Base-by-base conservation (phyloP, 2,329 filamentous ascomycete genomes). In the Colletotrichum abscissum region DNA sequence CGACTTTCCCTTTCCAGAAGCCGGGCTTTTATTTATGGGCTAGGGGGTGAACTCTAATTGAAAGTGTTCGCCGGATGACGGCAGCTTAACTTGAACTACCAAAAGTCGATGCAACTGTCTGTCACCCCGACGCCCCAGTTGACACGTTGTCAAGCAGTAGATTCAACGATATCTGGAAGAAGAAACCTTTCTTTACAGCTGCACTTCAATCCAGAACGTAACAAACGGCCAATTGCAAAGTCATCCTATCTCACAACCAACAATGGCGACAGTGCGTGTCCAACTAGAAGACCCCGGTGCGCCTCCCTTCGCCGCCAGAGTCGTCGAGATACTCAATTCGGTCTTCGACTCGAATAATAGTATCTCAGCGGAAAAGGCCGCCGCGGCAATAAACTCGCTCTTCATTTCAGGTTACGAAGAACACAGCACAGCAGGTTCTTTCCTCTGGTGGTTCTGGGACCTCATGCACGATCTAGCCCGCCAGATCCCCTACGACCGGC, bases 391-490 rank as follows among this genome's bases (percentile, higher is more conserved):
- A n/a, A 14, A 57, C 16, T 30, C 54, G 4, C 55, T 57, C 16
- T 42, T 42, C 6, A 12, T 7, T 7, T 42, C 38, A 2, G 38
- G 19, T 12, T 57, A 28, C 16, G 22, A 28, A 1, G 24, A 28
- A 3, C 12, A 71, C 26, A 59, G 65, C 2, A 57, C 63, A 4
- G 71, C 62, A 24, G 72, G 56, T 1, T 49, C 33, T 7, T 78
- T 78, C 22, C 62, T 77, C 8, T 77, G 73, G 68, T 75, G 77
- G 67, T 77, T 77, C 65, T 77, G 77, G 77, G 75, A 77, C 35
- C 74, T 78, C 1, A 19, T 78, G 12, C 77, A 77, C 33, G 65
- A 75, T 4, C 59, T 78, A 19, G 55, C 74, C 22, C 74, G 76
- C n/a, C 76, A 77, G 49, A 12, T 78, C 42, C 75, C 76, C 12